Evolutionary conservation across 2,329 filamentous ascomycete genomes (phyloP), one percentile per base, ranked within the genome.

Genomic region (Ceratocystis smalleyi): DNA sequence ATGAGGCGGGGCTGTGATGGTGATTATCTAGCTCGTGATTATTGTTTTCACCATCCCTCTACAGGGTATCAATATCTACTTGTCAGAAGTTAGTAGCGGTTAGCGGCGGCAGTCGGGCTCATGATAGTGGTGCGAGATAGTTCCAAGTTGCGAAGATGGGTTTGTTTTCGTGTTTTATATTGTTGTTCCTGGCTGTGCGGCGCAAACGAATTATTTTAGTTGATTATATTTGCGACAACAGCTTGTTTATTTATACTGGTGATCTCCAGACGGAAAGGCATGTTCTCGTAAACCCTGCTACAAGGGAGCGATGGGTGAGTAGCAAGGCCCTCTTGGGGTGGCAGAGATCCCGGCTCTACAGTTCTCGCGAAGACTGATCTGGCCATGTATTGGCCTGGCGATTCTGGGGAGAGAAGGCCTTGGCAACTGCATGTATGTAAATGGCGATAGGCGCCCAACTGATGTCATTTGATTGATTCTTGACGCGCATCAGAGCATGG

Each of bases 1-100:
- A 66, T 15, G 62, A 66, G 45, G 49, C 65, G 32, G 62, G 62
- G 10, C 40, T 66, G 40, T 64, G 59, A 40, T 40, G 12, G 10
- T 40, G 35, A 15, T 40, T 40, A 40, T 40, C 35, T 15, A 40
- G 35, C 35, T 40, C 35, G 35, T 15, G 35, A 47, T n/a, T 60
- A 43, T 6, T 47, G 47, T 49, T 61, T 47, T 43, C 45, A 61
- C 22, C 43, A 49, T 19, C 17, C 19, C 32, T 49, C 24, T 19
- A 32, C 17, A 35, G 12, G 30, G 7, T 32, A 19, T 47, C 19
- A 61, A 45, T 51, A 15, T 51, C 24, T 51, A 24, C 30, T 45
- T 47, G 35, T 45, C 45, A 43, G 22, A 17, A 19, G 43, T 6
- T 43, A 40, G 40, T 47, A 24, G 22, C 19, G 12, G 43, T 15